Conservation (phyloP, 495 filamentous ascomycete species). For the Lasiosphaeria hispida region DNA sequence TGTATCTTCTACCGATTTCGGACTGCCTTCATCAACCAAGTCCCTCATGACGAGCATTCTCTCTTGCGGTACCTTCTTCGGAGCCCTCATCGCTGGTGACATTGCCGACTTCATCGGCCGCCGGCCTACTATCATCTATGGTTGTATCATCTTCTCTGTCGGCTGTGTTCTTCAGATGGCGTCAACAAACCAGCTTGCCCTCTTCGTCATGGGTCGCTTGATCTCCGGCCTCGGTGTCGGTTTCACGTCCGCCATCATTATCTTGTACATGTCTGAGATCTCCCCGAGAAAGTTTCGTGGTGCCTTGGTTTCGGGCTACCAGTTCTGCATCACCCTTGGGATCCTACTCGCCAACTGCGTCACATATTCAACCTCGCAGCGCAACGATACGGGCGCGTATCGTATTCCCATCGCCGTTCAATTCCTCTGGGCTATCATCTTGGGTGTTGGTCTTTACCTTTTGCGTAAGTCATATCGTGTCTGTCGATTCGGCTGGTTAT, state of each 20-base stretch:
- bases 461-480: conserved; percentile 39
- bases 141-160: conserved; percentile 60
- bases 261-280: conserved; percentile 72
- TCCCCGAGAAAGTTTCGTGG: conserved; percentile 65
- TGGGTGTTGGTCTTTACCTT: conserved; percentile 58
- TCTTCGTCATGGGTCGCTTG: conserved; percentile 64
- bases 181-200: conserved; percentile 33
- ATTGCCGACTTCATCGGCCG: conserved; percentile 68
- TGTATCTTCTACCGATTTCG: conserved; percentile 29
- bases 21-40: conserved; percentile 42
- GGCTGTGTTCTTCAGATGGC: conserved; percentile 62
- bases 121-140: conserved; percentile 62
- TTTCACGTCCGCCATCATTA: conserved; percentile 68
- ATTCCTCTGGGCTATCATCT: conserved; percentile 66
- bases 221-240: conserved; percentile 71
- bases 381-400: conserved; percentile 64
- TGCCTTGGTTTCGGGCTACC: conserved; percentile 71
- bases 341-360: conserved; percentile 71
- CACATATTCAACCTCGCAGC: conserved; percentile 63
- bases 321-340: conserved; percentile 75
- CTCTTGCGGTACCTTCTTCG: conserved; percentile 73
- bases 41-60: conserved; percentile 72
- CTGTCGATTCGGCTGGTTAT: background rate
- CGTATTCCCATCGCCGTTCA: conserved; percentile 70
- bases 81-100: conserved; percentile 66